These are phyloP conservation scores for Astrephomene gubernaculifera DNA, from an alignment of 139 green algal species.

Conservation along the genomic window DNA sequence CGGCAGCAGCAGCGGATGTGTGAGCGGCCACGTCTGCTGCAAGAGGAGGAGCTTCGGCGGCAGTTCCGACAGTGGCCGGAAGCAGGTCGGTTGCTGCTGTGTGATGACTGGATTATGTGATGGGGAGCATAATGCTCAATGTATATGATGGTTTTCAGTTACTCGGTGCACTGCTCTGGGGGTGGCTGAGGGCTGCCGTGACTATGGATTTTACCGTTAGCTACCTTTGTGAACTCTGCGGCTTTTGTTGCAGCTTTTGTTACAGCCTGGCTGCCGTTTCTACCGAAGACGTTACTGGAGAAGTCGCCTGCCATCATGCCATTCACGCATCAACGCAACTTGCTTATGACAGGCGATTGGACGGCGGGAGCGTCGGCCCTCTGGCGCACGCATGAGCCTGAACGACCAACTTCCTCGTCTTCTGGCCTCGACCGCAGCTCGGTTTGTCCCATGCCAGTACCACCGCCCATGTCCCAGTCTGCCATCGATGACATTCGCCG, in stretches of 20 bases:
- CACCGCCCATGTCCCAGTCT: background rate
- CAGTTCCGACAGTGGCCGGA: slow-evolving; percentile 23
- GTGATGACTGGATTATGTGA: background rate
- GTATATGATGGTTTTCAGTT: background rate
- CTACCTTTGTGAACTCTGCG: too few relatives aligned
- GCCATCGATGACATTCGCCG: background rate
- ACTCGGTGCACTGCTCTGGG: background rate
- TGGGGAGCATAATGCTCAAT: background rate
- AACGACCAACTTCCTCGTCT: background rate
- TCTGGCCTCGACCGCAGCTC: background rate
- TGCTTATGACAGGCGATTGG: slow-evolving; percentile 9
- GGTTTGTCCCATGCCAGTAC: background rate
- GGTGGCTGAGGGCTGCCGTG: background rate
- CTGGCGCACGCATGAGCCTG: background rate
- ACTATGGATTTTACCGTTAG: background rate
- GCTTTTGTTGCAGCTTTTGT: background rate
- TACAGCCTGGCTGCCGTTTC: background rate
- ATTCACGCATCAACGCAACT: background rate
- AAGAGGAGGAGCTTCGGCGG: background rate
- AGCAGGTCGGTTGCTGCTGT: background rate
- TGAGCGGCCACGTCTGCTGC: background rate
- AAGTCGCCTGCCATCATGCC: background rate
- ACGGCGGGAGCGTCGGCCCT: background rate
- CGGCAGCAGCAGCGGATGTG: background rate
- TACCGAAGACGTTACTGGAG: background rate